Conservation (phyloP, 805 yeast genomes). For the Zygoascus bituminiphila region DNA sequence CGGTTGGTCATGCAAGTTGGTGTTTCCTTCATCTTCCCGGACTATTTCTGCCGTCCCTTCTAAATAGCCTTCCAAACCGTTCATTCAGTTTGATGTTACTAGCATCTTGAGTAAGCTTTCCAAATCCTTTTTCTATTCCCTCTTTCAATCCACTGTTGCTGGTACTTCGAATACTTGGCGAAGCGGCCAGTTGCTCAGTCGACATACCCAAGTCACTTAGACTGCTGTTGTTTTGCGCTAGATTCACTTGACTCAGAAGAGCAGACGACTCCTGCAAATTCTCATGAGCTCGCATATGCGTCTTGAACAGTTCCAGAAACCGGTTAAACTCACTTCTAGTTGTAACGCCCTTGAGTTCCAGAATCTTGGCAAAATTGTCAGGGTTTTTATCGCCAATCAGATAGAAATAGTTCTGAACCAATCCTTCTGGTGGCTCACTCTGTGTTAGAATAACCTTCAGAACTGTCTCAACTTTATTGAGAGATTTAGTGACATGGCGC, state of each 20-base stretch:
- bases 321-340: slow-evolving; percentile 31
- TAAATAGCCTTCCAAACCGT: slow-evolving; percentile 52
- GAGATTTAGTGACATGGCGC: slow-evolving; percentile 38
- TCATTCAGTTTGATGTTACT: slow-evolving; percentile 55
- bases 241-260: slow-evolving; percentile 10
- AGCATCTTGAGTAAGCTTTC: slow-evolving; percentile 34
- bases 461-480: slow-evolving; percentile 48
- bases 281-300: slow-evolving; percentile 32
- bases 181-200: background rate
- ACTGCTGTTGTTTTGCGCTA: background rate
- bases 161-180: background rate
- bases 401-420: slow-evolving; percentile 57
- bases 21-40: background rate
- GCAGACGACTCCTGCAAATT: slow-evolving; percentile 26
- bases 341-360: slow-evolving; percentile 52
- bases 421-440: slow-evolving; percentile 52
- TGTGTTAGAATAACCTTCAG: slow-evolving; percentile 61
- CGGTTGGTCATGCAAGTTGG: background rate
- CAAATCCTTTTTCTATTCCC: slow-evolving; percentile 19
- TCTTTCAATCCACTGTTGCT: slow-evolving; percentile 3
- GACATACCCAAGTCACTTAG: background rate
- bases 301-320: slow-evolving; percentile 34
- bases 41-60: slow-evolving; percentile 27
- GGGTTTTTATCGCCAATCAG: slow-evolving; percentile 58
- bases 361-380: slow-evolving; percentile 54